A percentile compares a stretch with the other conserved stretches of the same genome.
phyloP scores from a whole-genome alignment of 2,329 filamentous ascomycete genomes.

The Arthrobotrys conoides region DNA sequence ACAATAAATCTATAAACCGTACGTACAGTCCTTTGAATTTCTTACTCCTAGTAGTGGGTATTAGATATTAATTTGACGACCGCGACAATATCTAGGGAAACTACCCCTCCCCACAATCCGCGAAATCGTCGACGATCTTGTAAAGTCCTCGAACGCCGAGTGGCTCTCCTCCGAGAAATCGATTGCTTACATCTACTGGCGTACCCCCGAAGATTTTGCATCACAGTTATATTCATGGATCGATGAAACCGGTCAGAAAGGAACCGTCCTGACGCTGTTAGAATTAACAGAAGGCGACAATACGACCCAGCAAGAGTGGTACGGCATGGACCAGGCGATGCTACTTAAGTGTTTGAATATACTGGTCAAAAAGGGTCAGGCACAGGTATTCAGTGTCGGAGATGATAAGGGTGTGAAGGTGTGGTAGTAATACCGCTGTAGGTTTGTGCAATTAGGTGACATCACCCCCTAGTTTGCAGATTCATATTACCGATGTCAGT shows the following conservation, averaged over 20 bases:
- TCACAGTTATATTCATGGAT: constrained; percentile 81
- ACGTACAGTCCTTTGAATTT: neutral
- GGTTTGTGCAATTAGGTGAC: no score
- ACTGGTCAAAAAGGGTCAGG: constrained; percentile 89
- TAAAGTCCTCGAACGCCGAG: constrained; percentile 66
- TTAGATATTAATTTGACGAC: neutral
- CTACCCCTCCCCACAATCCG: constrained; percentile 69
- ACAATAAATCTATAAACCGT: constrained; percentile 72
- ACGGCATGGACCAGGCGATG: constrained; percentile 87
- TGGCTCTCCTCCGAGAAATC: constrained; percentile 74
- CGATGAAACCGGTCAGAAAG: constrained; percentile 81
- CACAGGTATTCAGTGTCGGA: constrained; percentile 86
- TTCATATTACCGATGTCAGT: neutral
- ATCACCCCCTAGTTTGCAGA: neutral
- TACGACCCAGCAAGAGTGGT: constrained; percentile 80
- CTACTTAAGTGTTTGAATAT: constrained; percentile 83
- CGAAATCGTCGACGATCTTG: constrained; percentile 75
- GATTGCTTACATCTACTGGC: constrained; percentile 77
- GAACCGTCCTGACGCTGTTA: constrained; percentile 89
- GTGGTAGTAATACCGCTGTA: constrained; percentile 74
- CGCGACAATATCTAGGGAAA: constrained; percentile 25
- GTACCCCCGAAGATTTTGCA: constrained; percentile 91
- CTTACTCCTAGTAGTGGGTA: no score
- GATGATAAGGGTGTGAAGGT: constrained; percentile 96
- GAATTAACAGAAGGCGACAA: constrained; percentile 91